Evolutionary conservation across 441 rosid genomes (phyloP), one percentile per base, ranked within the genome.

Genomic region (Syzygium syzygioides): DNA sequence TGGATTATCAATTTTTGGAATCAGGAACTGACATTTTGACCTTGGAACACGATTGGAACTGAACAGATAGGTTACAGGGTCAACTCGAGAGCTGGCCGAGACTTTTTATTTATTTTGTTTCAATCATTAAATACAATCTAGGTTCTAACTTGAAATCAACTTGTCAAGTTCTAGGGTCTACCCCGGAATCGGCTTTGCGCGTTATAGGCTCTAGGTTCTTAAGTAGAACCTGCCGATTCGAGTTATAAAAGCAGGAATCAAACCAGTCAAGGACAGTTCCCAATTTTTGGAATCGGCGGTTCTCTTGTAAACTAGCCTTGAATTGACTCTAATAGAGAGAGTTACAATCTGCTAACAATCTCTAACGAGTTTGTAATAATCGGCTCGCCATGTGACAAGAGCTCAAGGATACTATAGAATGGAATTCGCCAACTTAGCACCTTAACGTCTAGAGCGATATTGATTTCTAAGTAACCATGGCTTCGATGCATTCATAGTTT

Each of bases 191-290:
- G 3, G 6, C 48, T 7, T 1, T 0, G 5, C 5, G 1, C 15
- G 2, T n/a, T 64, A 3, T 30, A 19, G 19, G 48, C 34, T 32
- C 1, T 0, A 68, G 0, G 48, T 41, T 34, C 1, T 2, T 1
- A 4, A 9, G 45, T 18, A 66, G 12, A 66, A 0, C 25, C 25
- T 32, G 9, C 25, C 7, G 1, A 9, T 37, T 66, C 1, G 1
- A 1, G 14, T 20, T 32, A 32, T 9, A 18, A 66, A 66, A 66
- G 3, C 3, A 18, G 13, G 26, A 18, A 30, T 3, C 1, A 1
- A 37, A 71, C 4, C 0, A 1, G 2, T 34, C 0, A 34, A 32
- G 45, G 37, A 3, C 18, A 0, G 2, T 18, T 66, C 25, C 9
- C 79, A 32, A 32, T 4, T 8, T 66, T 15, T 32, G 32, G 25